Base-by-base conservation (phyloP, 2,329 filamentous ascomycete species). In the Teratosphaeria pseudoeucalypti region DNA sequence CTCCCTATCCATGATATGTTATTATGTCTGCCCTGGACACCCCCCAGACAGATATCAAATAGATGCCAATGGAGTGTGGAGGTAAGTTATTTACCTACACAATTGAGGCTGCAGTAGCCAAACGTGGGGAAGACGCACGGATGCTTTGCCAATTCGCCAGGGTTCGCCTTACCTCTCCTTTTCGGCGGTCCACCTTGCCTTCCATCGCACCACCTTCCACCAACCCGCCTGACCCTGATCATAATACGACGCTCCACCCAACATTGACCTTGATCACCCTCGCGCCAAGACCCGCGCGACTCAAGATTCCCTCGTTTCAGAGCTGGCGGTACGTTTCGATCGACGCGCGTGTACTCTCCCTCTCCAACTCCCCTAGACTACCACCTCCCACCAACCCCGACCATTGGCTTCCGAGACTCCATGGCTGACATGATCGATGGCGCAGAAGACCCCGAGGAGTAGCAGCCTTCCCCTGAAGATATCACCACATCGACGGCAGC, bases 391-490 rank as follows among this genome's bases (percentile, higher is more conserved):
- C 16, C 43, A n/a, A 19, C 19, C 11, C 43, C 43, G 23, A 23
- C 23, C 43, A 49, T 9, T 7, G 19, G 43, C 43, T 19, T 49
- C 19, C 23, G 19, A 49, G 43, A 54, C 32, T 39, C 57, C 12
- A 58, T 58, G 57, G 57, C 57, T 58, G 57, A 58, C 34, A n/a
- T 23, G 9, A 29, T 39, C 47, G 32, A 37, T 52, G 56, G 23
- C 39, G 47, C 39, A 57, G 56, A 39, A 23, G 14, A 52, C 1
- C 12, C 37, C 12, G 23, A 52, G 19, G 39, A 52, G 2, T 4
- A 47, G 9, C 37, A 49, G 19, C 4, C n/a, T 37, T 23, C 43
- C 6, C 43, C 55, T 37, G 29, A 7, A 57, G 19, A 23, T 23
- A 23, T 23, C 55, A 23, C 32, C 34, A 14, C 55, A n/a, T 23